Percentiles rank a stretch among this genome's conserved stretches.
Conservation (phyloP, 495 filamentous ascomycete species). For the Amorphotheca resinae region DNA sequence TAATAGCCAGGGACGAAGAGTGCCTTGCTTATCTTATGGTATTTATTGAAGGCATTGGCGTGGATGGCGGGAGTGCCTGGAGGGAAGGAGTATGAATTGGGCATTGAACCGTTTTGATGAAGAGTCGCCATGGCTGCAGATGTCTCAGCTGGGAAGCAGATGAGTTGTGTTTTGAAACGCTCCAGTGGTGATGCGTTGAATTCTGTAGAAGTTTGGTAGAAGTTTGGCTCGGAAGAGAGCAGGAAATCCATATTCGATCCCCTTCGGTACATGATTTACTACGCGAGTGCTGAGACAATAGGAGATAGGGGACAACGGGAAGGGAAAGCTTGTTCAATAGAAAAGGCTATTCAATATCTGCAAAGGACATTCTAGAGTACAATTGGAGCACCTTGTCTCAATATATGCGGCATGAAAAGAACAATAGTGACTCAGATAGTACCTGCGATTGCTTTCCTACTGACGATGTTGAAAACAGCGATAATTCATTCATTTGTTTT, state of each 20-base stretch:
- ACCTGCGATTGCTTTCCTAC: neutral
- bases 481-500: no score
- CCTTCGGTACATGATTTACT: neutral
- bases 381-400: neutral
- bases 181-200: no score
- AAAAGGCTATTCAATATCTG: neutral
- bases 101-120: neutral
- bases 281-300: neutral
- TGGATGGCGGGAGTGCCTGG: neutral
- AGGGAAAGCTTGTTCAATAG: neutral
- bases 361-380: neutral
- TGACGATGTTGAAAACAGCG: no score
- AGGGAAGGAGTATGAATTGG: neutral
- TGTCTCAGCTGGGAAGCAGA: neutral
- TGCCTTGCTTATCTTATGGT: neutral
- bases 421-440: neutral
- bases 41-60: neutral
- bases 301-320: neutral
- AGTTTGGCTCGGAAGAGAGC: no score
- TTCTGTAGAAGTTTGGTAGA: no score
- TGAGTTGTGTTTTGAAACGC: no score
- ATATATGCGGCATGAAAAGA: neutral
- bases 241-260: no score
- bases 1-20: neutral
- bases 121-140: no score